phyloP scores from a whole-genome alignment of 129 eudicot species.

The Ambrosia artemisiifolia region DNA sequence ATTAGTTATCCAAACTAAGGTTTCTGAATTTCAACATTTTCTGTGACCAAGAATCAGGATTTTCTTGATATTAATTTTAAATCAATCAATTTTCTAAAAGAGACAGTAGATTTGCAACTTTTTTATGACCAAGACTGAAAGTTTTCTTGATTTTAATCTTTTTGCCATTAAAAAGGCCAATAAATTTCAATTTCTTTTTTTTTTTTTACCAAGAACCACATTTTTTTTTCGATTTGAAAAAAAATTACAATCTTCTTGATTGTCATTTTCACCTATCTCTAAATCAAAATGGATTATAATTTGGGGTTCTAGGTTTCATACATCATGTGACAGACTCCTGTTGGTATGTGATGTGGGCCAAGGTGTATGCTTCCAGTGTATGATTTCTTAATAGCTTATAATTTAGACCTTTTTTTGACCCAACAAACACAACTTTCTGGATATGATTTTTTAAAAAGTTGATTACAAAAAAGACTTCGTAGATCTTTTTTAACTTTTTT shows the following conservation, averaged over 20 bases:
- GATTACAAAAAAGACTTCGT: too few species aligned
- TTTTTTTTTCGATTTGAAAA: background rate
- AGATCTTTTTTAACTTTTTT: background rate
- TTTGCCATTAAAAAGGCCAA: background rate
- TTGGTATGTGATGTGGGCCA: too few species aligned
- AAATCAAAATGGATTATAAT: too few species aligned
- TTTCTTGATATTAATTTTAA: background rate
- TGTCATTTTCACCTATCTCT: background rate
- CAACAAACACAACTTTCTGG: constrained; percentile 15
- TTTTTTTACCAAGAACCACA: background rate
- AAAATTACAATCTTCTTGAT: background rate
- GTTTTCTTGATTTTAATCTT: background rate
- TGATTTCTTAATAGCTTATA: too few species aligned
- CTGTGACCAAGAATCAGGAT: background rate
- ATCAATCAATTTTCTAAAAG: background rate
- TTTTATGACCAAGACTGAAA: background rate
- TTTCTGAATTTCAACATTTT: background rate
- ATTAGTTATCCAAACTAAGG: background rate
- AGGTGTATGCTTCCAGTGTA: too few species aligned
- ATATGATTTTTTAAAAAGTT: too few species aligned
- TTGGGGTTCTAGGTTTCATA: too few species aligned
- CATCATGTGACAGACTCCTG: too few species aligned
- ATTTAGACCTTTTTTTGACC: background rate
- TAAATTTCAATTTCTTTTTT: background rate
- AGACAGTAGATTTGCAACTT: background rate